These are phyloP conservation scores for Boletus barrowsii DNA, from an alignment of 768 basidiomycete genomes.

Conservation along the genomic window DNA sequence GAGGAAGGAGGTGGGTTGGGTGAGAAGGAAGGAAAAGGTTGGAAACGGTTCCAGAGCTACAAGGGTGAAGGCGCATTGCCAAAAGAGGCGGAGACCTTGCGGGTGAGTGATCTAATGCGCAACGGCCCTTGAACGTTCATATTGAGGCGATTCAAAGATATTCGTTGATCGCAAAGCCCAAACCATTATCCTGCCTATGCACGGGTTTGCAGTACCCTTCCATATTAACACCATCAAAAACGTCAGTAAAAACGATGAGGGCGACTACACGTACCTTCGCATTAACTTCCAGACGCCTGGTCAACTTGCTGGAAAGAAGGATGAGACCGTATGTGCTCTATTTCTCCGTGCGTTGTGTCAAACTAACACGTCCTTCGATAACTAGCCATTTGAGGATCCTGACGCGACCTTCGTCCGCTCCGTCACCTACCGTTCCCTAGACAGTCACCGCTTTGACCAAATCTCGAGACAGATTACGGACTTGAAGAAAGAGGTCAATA, in stretches of 20 bases:
- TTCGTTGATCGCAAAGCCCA: slow-evolving; percentile 87
- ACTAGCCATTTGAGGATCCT: slow-evolving; percentile 91
- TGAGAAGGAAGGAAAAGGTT: slow-evolving; percentile 86
- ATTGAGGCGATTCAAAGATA: slow-evolving; percentile 51
- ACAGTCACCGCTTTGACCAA: slow-evolving; percentile 84
- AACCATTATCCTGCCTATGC: slow-evolving; percentile 87
- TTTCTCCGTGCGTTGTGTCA: neutral
- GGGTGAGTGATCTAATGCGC: slow-evolving; percentile 48
- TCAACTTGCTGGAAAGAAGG: slow-evolving; percentile 96
- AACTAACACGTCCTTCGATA: neutral
- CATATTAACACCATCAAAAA: slow-evolving; percentile 99
- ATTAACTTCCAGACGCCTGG: slow-evolving; percentile 99
- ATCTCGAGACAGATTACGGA: slow-evolving; percentile 92
- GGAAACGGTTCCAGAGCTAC: slow-evolving; percentile 97
- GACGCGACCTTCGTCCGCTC: slow-evolving; percentile 96
- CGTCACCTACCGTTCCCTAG: slow-evolving; percentile 87
- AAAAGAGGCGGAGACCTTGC: slow-evolving; percentile 70
- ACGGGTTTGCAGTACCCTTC: slow-evolving; percentile 95
- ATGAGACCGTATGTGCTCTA: slow-evolving; percentile 74
- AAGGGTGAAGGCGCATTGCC: slow-evolving; percentile 92
- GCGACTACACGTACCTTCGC: slow-evolving; percentile 88
- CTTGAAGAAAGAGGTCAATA: slow-evolving; percentile 94
- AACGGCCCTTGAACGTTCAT: slow-evolving; percentile 1
- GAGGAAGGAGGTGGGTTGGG: slow-evolving; percentile 72
- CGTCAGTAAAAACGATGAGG: slow-evolving; percentile 95